Evolutionary conservation across 495 filamentous ascomycete species (phyloP).

Genomic region (Hypoxylon lienhwacheense): DNA sequence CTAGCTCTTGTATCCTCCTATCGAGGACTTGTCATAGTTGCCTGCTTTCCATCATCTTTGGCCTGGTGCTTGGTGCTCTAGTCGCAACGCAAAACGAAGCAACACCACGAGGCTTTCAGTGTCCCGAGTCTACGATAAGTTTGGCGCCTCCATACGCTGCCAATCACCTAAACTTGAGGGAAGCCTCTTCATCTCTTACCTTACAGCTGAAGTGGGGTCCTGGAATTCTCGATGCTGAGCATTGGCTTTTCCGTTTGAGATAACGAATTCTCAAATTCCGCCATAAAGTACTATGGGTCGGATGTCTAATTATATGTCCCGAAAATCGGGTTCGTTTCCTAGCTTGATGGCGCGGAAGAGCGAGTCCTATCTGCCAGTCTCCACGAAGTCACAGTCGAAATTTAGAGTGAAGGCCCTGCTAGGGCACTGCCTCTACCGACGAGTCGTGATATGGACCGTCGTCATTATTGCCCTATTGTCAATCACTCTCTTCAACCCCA

Average conservation of each 20-base stretch:
- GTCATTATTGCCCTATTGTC: conserved; percentile 36
- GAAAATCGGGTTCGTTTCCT: conserved; percentile 33
- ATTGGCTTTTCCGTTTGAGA: conserved; percentile 23
- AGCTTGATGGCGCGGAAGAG: conserved; percentile 33
- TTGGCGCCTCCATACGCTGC: neutral
- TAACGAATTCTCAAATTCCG: conserved; percentile 2
- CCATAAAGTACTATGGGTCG: conserved; percentile 25
- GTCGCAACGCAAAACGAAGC: conserved; percentile 2
- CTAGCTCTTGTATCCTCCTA: neutral
- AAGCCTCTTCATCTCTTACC: neutral
- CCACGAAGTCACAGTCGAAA: conserved; percentile 31
- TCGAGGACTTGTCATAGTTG: neutral
- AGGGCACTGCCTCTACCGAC: conserved; percentile 47
- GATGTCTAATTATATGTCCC: conserved; percentile 32
- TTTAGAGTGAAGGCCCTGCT: conserved; percentile 39
- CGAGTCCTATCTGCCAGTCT: conserved; percentile 31
- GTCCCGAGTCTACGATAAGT: neutral
- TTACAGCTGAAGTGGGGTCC: conserved; percentile 11
- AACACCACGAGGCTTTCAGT: neutral
- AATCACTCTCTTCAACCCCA: conserved; percentile 35
- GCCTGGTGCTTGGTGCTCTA: neutral
- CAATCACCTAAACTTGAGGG: neutral
- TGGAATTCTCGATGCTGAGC: conserved; percentile 31
- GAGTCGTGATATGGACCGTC: conserved; percentile 47
- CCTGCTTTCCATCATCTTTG: neutral